phyloP scores from a whole-genome alignment of 2,329 filamentous ascomycete genomes.

The Periconia sp. region DNA sequence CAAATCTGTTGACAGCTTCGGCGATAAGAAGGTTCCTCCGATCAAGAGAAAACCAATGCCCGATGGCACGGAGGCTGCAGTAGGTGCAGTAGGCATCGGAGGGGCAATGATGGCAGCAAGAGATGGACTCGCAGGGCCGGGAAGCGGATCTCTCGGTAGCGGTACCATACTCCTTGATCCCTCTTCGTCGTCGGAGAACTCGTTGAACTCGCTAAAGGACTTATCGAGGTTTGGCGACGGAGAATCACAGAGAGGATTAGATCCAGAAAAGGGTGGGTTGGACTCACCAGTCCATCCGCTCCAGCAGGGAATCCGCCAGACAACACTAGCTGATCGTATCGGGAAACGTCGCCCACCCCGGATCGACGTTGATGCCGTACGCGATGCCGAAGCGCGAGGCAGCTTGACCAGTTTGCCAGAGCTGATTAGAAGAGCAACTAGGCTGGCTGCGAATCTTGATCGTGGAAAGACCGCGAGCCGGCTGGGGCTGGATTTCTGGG shows the following conservation, averaged over 20 bases:
- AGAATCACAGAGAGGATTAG: slow-evolving; percentile 33
- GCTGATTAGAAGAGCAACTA: slow-evolving; percentile 86
- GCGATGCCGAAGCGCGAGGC: slow-evolving; percentile 80
- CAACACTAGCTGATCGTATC: slow-evolving; percentile 48
- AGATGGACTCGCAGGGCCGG: slow-evolving; percentile 22
- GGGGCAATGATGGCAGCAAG: slow-evolving; percentile 32
- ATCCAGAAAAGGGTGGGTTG: slow-evolving; percentile 35
- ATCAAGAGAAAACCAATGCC: slow-evolving; percentile 26
- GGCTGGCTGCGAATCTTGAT: slow-evolving; percentile 85
- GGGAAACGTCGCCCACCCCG: slow-evolving; percentile 66
- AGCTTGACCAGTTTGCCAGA: slow-evolving; percentile 93
- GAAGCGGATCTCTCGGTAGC: slow-evolving; percentile 33
- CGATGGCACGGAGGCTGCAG: slow-evolving; percentile 13
- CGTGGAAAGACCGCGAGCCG: slow-evolving; percentile 73
- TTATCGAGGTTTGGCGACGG: slow-evolving; percentile 23
- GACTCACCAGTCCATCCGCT: slow-evolving; percentile 39
- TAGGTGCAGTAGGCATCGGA: slow-evolving; percentile 30
- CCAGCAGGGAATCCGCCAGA: slow-evolving; percentile 33
- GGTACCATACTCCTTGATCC: slow-evolving; percentile 44
- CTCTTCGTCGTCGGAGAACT: slow-evolving; percentile 41
- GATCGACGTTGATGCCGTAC: slow-evolving; percentile 81
- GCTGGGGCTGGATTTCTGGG: slow-evolving; percentile 59
- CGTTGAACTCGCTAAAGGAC: slow-evolving; percentile 35
- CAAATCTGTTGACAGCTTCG: slow-evolving; percentile 49
- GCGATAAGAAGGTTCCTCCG: slow-evolving; percentile 23